Conservation (phyloP, 345 rosid species). For the Laguncularia racemosa region DNA sequence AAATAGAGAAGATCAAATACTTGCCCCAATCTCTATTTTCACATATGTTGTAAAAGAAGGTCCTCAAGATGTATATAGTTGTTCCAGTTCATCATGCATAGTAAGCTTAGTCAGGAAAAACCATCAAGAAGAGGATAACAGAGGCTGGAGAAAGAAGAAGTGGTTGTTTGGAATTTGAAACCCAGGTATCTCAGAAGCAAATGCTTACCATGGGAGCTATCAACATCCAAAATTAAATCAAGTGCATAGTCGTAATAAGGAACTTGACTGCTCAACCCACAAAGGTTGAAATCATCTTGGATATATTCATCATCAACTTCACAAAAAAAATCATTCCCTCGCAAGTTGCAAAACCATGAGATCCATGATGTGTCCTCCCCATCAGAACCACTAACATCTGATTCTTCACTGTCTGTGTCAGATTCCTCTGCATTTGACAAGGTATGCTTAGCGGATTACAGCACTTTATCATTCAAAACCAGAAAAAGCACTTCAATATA, state of each 20-base stretch:
- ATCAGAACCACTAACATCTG: slow-evolving; percentile 84
- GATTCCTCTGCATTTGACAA: slow-evolving; percentile 48
- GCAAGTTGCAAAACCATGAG: slow-evolving; percentile 95
- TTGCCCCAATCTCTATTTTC: too few relatives aligned
- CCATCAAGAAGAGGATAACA: background rate
- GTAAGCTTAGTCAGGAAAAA: background rate
- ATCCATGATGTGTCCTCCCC: slow-evolving; percentile 97
- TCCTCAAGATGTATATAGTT: too few relatives aligned
- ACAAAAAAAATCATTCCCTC: slow-evolving; percentile 94
- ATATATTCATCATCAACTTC: slow-evolving; percentile 97
- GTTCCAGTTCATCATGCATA: too few relatives aligned
- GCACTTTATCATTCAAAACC: background rate
- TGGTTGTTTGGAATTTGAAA: background rate
- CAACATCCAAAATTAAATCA: slow-evolving; percentile 84
- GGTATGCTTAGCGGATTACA: background rate
- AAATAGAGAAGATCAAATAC: too few relatives aligned
- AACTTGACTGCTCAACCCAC: slow-evolving; percentile 96
- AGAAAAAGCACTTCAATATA: too few relatives aligned
- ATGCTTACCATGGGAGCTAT: slow-evolving; percentile 81
- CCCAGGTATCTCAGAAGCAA: background rate
- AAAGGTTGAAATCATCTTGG: slow-evolving; percentile 94
- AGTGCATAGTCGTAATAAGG: slow-evolving; percentile 93
- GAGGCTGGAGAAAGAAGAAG: background rate
- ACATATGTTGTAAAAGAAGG: too few relatives aligned
- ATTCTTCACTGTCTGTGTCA: slow-evolving; percentile 76